A percentile compares a stretch with the other conserved stretches of the same genome.
These are phyloP conservation scores for Ceratocystis colombiana DNA, from an alignment of 2,329 filamentous ascomycete genomes.

Conservation along the genomic window DNA sequence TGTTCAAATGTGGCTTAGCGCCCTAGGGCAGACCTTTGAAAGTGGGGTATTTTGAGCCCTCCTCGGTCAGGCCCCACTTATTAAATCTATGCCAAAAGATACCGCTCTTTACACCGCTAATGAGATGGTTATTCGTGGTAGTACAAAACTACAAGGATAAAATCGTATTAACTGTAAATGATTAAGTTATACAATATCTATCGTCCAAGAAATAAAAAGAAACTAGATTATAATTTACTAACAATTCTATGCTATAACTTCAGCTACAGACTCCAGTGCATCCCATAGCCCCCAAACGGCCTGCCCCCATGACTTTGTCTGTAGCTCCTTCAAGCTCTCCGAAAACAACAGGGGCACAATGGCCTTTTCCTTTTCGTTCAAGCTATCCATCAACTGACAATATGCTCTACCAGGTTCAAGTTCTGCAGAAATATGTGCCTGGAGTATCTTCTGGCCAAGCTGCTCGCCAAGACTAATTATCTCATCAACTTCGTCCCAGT, in stretches of 20 bases:
- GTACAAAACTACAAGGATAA: not conserved
- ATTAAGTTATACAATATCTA: not conserved
- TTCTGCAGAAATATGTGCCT: constrained; percentile 22
- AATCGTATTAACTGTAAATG: not conserved
- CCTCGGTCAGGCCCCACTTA: constrained; percentile 3
- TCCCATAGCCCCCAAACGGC: constrained; percentile 25
- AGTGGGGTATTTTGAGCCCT: constrained; percentile 9
- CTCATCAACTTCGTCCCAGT: constrained; percentile 24
- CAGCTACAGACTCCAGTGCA: constrained; percentile 19
- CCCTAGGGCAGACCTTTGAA: constrained; percentile 21
- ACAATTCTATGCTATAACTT: constrained; percentile 13
- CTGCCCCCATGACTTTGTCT: constrained; percentile 25
- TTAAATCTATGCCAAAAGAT: not conserved
- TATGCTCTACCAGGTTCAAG: constrained; percentile 22
- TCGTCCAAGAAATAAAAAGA: not conserved
- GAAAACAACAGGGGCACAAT: constrained; percentile 23
- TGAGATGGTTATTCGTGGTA: not conserved
- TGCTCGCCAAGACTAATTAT: constrained; percentile 23
- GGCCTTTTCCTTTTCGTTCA: constrained; percentile 23
- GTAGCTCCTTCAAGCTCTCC: constrained; percentile 23
- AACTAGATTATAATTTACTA: not conserved
- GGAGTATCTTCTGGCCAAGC: constrained; percentile 24
- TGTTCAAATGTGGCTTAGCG: constrained; percentile 18
- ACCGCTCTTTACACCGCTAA: not conserved
- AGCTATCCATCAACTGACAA: constrained; percentile 15